These are phyloP conservation scores for Obba rivulosa DNA, from an alignment of 768 basidiomycete genomes.

Conservation along the genomic window DNA sequence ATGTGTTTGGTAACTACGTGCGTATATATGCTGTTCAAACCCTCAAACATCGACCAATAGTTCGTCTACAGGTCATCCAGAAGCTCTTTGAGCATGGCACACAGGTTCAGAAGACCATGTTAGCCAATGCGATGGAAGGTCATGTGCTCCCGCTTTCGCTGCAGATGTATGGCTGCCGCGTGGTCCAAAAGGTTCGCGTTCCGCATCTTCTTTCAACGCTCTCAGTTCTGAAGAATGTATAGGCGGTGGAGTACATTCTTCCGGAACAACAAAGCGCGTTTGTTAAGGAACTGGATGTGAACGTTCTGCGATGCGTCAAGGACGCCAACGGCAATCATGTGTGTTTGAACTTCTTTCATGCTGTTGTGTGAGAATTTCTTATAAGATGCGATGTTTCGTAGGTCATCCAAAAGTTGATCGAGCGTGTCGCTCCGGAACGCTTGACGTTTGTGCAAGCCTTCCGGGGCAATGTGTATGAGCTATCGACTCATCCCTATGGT, in stretches of 20 bases:
- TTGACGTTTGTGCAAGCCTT: conserved; percentile 73
- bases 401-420: conserved; percentile 88
- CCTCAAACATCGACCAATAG: neutral
- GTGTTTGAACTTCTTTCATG: conserved; percentile 18
- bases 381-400: conserved; percentile 21
- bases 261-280: conserved; percentile 74
- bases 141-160: conserved; percentile 72
- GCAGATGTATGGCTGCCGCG: conserved; percentile 96
- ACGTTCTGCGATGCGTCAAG: conserved; percentile 81
- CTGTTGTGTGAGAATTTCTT: conserved; percentile 2
- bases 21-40: conserved; percentile 23
- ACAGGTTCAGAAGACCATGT: conserved; percentile 60
- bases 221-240: conserved; percentile 12
- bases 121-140: conserved; percentile 72
- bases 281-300: conserved; percentile 72
- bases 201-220: conserved; percentile 1
- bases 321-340: conserved; percentile 96
- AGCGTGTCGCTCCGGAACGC: conserved; percentile 71
- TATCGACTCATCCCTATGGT: conserved; percentile 87
- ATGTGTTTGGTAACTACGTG: conserved; percentile 97
- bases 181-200: conserved; percentile 77
- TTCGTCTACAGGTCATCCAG: conserved; percentile 71
- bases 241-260: conserved; percentile 82
- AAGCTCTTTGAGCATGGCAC: conserved; percentile 89
- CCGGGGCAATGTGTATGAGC: conserved; percentile 69